These are phyloP conservation scores for Phaffia australis DNA, from an alignment of 768 basidiomycete species.

Conservation along the genomic window DNA sequence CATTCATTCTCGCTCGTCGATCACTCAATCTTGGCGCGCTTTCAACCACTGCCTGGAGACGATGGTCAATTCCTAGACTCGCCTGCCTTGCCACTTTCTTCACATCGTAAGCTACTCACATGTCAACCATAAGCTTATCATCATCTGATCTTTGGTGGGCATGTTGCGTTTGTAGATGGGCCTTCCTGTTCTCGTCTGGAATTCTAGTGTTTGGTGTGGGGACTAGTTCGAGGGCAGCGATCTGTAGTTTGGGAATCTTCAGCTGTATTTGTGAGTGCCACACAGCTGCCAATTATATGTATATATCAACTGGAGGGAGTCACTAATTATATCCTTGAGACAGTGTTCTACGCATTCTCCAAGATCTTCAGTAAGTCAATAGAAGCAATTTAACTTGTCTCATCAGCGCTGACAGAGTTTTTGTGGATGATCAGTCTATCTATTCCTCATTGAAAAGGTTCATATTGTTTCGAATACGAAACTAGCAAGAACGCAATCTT, in stretches of 20 bases:
- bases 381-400: neutral
- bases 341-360: constrained; percentile 24
- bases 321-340: neutral
- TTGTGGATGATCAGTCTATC: neutral
- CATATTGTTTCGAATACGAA: constrained; percentile 22
- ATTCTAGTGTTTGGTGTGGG: constrained; percentile 22
- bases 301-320: no score
- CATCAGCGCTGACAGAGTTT: neutral
- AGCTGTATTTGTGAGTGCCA: constrained; percentile 14
- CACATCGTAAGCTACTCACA: constrained; percentile 6
- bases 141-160: no score
- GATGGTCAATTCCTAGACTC: constrained; percentile 16
- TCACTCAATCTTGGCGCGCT: constrained; percentile 17
- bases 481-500: constrained; percentile 11
- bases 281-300: no score
- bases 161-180: neutral
- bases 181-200: constrained; percentile 1
- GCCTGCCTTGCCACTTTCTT: constrained; percentile 17
- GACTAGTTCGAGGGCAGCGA: neutral
- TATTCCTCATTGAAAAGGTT: constrained; percentile 25
- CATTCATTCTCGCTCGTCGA: constrained; percentile 20
- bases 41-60: constrained; percentile 6
- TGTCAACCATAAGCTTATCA: neutral
- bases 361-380: constrained; percentile 17
- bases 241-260: constrained; percentile 23